Evolutionary conservation across 2,329 filamentous ascomycete genomes (phyloP), one percentile per base, ranked within the genome.

Genomic region (Arthrobotrys conoides): DNA sequence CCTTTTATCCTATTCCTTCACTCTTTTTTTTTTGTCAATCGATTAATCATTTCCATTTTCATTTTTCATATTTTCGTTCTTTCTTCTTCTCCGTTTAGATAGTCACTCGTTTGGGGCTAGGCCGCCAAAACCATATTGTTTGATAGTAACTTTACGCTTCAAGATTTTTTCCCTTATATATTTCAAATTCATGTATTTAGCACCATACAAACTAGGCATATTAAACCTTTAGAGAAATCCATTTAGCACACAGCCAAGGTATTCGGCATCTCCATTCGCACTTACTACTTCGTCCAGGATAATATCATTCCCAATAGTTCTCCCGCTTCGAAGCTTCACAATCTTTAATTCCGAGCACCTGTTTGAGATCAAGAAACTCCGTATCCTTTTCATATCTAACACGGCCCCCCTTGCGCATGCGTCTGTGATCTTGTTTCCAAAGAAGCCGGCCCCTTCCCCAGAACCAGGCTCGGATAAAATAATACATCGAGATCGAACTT

Each of bases 1-100:
- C 61, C 5, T 49, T 64, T 65, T 65, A 65, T 65, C 61, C 36
- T 51, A 66, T 73, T 73, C 63, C n/a, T 48, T 65, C 41, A 30
- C 33, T 65, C 20, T 18, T 5, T 27, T 64, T 48, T 12, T 20
- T 10, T 14, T 27, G 44, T 49, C n/a, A 49, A 8, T 16, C 24
- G 44, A 14, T 36, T n/a, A 10, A 61, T 41, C 36, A 20, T 18
- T 61, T 27, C 9, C 8, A 12, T 24, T n/a, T 18, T 41, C 22
- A n/a, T 33, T 8, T 41, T 36, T 41, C 3, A n/a, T n/a, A n/a
- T n/a, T n/a, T n/a, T 59, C 33, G 38, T 38, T 59, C 38, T 16
- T 33, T 12, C 16, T 57, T 12, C n/a, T 57, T 38, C 8, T 16
- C 30, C 22, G 30, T 20, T 30, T 1, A 44, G 20, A 61, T 20